phyloP scores from a whole-genome alignment of 1,139 yeast species.

The Blastobotrys buckinghamii region DNA sequence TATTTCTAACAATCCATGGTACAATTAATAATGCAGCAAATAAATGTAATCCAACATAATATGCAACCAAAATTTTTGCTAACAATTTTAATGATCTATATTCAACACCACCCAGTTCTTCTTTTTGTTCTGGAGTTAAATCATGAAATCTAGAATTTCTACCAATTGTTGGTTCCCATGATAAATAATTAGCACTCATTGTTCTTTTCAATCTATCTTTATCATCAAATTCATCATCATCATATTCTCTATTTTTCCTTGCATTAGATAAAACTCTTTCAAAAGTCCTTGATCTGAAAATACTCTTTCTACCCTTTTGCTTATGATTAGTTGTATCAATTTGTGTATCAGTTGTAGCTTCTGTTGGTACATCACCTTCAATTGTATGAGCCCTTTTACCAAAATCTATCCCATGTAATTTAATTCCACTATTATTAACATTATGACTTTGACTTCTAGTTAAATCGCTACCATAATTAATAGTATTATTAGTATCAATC shows the following conservation, averaged over 20 bases:
- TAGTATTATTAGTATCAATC: slow-evolving; percentile 13
- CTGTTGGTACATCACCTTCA: slow-evolving; percentile 29
- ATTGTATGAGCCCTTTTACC: slow-evolving; percentile 44
- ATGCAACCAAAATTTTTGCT: slow-evolving; percentile 56
- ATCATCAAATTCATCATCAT: background rate
- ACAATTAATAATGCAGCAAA: slow-evolving; percentile 52
- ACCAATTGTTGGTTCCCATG: slow-evolving; percentile 93
- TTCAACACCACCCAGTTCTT: slow-evolving; percentile 95
- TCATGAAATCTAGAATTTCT: slow-evolving; percentile 89
- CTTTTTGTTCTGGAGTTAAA: slow-evolving; percentile 76
- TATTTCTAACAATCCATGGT: slow-evolving; percentile 54
- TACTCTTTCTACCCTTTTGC: background rate
- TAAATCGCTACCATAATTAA: slow-evolving; percentile 10
- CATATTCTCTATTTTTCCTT: background rate
- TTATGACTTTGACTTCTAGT: slow-evolving; percentile 11
- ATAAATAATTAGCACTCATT: slow-evolving; percentile 50
- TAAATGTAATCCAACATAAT: slow-evolving; percentile 72
- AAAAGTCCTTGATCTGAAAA: slow-evolving; percentile 21
- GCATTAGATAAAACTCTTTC: slow-evolving; percentile 20
- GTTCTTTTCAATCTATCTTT: slow-evolving; percentile 15
- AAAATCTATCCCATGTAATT: slow-evolving; percentile 14
- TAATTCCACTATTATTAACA: background rate
- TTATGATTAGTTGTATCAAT: background rate
- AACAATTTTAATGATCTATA: slow-evolving; percentile 80
- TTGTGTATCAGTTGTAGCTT: background rate